Base-by-base conservation (phyloP, 2,329 filamentous ascomycete species). In the Pseudopithomyces chartarum region DNA sequence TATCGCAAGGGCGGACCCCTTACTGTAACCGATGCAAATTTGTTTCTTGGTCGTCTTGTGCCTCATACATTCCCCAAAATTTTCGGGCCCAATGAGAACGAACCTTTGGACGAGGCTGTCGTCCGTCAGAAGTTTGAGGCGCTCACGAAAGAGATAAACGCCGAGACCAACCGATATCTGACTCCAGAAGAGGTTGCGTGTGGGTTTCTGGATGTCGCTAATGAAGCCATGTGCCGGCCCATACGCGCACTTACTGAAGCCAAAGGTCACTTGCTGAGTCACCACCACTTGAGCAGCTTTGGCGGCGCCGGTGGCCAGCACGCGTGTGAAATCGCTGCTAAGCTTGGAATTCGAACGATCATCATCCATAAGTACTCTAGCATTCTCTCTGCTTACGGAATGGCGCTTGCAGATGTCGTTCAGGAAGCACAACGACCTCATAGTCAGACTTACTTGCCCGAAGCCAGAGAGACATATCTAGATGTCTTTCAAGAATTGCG, bases 351-450 rank as follows among this genome's bases (percentile, higher is more conserved):
- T 52, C 69, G 69, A 10, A 70, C 75, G 1, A 74, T 79, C 51
- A 71, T 81, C 29, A 75, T 82, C 12, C 80, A 80, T 32, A 74
- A 75, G 32, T 80, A 80, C 59, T 81, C 80, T 0, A 79, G 75
- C 6, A 78, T 82, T 12, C 60, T 82, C 0, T 81, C 79, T 0
- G 80, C 80, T 0, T 82, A 81, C 26, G 79, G 79, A 0, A 80
- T 81, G 65, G 76, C 79, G 0, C 63, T 81, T 3, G 80, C 80
- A 2, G 78, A 81, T 23, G 73, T 82, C 0, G 79, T 81, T 2
- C 74, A 78, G 5, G 78, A 81, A 17, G 52, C 65, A 0, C 72
- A 73, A 47, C 72, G 74, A n/a, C 79, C 78, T 6, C 64, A 54
- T 23, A 58, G 58, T 10, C 71, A 70, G 0, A 68, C 74, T 4